phyloP scores from a whole-genome alignment of 2,329 filamentous ascomycete species.

The Penicillium polonicum region DNA sequence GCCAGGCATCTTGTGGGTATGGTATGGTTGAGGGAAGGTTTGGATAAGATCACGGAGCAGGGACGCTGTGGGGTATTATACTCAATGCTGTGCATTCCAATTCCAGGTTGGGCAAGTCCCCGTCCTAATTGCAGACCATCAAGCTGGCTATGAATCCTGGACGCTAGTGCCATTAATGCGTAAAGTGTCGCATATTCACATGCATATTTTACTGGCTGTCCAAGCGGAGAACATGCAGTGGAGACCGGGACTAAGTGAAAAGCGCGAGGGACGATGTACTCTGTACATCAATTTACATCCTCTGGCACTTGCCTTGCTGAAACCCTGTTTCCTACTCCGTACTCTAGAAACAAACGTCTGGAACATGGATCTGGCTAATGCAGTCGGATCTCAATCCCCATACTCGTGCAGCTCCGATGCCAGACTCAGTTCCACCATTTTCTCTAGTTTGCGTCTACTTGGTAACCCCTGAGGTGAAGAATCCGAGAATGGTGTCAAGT shows the following conservation, averaged over 20 bases:
- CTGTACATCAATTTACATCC: neutral
- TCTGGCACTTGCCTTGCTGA: neutral
- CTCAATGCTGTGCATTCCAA: neutral
- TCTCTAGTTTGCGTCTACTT: neutral
- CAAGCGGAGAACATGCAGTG: slow-evolving; percentile 3
- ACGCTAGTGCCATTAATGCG: slow-evolving; percentile 4
- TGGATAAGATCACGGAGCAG: neutral
- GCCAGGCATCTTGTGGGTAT: slow-evolving; percentile 14
- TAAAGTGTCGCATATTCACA: slow-evolving; percentile 8
- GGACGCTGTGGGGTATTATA: slow-evolving; percentile 18
- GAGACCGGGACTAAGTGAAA: neutral
- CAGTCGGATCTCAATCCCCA: neutral
- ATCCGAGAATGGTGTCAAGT: neutral
- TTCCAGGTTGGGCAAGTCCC: slow-evolving; percentile 3
- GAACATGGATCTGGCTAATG: neutral
- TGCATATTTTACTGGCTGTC: slow-evolving; percentile 9
- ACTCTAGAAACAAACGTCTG: neutral
- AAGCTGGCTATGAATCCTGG: neutral
- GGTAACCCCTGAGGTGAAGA: too few relatives aligned
- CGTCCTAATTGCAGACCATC: neutral
- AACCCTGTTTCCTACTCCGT: neutral
- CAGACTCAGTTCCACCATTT: neutral
- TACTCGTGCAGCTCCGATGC: neutral
- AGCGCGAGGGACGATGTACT: neutral
- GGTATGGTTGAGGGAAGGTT: slow-evolving; percentile 1